phyloP scores from a whole-genome alignment of 225 moss, liverwort and hornwort genomes.

The Polytrichum formosum region DNA sequence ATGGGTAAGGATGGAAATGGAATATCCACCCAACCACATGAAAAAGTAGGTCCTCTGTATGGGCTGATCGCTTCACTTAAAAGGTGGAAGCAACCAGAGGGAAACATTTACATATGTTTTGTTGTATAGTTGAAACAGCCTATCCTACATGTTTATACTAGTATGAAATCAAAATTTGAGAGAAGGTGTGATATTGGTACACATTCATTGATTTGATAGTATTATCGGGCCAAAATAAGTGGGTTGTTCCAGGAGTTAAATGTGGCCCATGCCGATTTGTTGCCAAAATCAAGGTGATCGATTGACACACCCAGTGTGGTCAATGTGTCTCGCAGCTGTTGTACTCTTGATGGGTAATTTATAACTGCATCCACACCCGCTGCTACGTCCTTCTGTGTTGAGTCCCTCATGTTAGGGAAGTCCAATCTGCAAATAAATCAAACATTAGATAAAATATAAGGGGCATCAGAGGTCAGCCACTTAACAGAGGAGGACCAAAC shows the following conservation, averaged over 20 bases:
- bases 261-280: slow-evolving; percentile 13
- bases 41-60: slow-evolving; percentile 5
- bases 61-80: slow-evolving; percentile 15
- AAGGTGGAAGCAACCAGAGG: slow-evolving; percentile 21
- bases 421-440: slow-evolving; percentile 5
- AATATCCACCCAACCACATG: slow-evolving; percentile 1
- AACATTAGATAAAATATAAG: no score
- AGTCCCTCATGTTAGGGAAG: slow-evolving; percentile 8
- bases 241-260: slow-evolving; percentile 19
- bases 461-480: no score
- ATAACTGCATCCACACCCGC: slow-evolving; percentile 14
- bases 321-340: slow-evolving; percentile 16
- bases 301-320: slow-evolving; percentile 13
- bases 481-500: no score
- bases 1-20: background rate
- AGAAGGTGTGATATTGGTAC: background rate
- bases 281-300: slow-evolving; percentile 13
- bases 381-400: slow-evolving; percentile 7
- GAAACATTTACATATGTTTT: slow-evolving; percentile 4
- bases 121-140: background rate
- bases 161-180: background rate
- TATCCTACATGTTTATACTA: background rate
- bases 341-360: slow-evolving; percentile 11
- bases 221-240: slow-evolving; percentile 13
- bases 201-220: background rate